Conservation (phyloP, 441 rosid genomes). For the Rhodomyrtus psidioides region DNA sequence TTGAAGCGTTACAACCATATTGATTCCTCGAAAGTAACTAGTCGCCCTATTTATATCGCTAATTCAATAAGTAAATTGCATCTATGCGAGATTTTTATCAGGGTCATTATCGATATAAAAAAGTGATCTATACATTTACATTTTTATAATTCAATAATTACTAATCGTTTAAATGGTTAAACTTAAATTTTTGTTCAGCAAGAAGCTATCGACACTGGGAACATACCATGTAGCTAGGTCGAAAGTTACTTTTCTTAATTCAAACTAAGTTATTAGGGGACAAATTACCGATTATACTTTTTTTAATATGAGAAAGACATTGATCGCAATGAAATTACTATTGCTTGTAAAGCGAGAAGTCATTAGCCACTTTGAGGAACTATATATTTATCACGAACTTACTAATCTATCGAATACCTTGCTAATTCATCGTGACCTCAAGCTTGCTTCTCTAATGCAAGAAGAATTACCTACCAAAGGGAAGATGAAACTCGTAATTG, state of each 20-base stretch:
- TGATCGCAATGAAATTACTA: no score
- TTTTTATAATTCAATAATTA: not conserved
- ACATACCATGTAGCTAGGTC: no score
- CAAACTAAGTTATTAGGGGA: no score
- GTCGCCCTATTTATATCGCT: not conserved
- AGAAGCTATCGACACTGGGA: no score
- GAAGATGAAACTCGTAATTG: not conserved
- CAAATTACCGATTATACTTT: no score
- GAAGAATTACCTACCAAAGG: not conserved
- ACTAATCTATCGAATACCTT: not conserved
- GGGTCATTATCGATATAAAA: not conserved
- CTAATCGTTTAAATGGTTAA: no score
- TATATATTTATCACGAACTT: not conserved
- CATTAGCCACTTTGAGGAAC: no score
- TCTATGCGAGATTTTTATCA: not conserved
- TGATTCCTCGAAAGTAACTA: not conserved
- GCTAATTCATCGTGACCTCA: not conserved
- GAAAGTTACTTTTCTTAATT: no score
- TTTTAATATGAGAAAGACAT: no score
- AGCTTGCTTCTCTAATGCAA: not conserved
- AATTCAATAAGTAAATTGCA: not conserved
- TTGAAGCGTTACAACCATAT: not conserved
- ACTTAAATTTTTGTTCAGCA: not conserved
- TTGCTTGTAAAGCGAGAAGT: no score
- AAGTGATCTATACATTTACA: accelerated